Evolutionary conservation across 208 protist genomes (phyloP).

Genomic region (Wallacemonas sp.): DNA sequence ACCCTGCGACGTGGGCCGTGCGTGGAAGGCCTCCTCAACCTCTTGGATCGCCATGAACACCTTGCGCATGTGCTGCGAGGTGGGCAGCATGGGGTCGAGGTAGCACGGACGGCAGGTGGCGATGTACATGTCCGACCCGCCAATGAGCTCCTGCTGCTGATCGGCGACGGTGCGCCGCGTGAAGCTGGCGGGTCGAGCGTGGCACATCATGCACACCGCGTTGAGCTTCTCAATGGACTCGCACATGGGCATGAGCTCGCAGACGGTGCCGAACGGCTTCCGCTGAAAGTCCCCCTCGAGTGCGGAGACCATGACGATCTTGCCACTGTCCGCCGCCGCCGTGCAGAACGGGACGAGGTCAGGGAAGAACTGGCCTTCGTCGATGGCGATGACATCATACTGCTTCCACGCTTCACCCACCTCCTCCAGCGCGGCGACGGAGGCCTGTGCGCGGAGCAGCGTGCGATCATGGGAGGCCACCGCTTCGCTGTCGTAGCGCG

Average conservation of each 20-base stretch:
- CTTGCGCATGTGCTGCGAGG: conserved; percentile 27
- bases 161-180: conserved; percentile 73
- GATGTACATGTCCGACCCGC: conserved; percentile 94
- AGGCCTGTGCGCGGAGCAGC: conserved; percentile 59
- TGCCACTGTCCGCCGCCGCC: conserved; percentile 82
- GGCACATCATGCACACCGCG: conserved; percentile 93
- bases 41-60: conserved; percentile 31
- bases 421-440: conserved; percentile 59
- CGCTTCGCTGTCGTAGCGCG: conserved; percentile 76
- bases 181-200: conserved; percentile 78
- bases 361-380: conserved; percentile 94
- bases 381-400: conserved; percentile 93
- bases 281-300: conserved; percentile 94
- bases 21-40: conserved; percentile 31
- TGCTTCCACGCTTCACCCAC: conserved; percentile 53
- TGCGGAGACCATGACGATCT: conserved; percentile 93
- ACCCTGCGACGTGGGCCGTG: neutral
- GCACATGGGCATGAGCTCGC: conserved; percentile 84
- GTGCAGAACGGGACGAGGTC: conserved; percentile 92
- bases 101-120: conserved; percentile 91
- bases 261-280: conserved; percentile 86
- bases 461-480: conserved; percentile 87
- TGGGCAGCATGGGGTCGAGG: conserved; percentile 28
- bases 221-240: conserved; percentile 93
- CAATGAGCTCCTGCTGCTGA: conserved; percentile 88